Percentiles rank a stretch among this genome's conserved stretches.
Conservation (phyloP, 1,284 basidiomycete genomes). For the Ceratobasidium theobromae region DNA sequence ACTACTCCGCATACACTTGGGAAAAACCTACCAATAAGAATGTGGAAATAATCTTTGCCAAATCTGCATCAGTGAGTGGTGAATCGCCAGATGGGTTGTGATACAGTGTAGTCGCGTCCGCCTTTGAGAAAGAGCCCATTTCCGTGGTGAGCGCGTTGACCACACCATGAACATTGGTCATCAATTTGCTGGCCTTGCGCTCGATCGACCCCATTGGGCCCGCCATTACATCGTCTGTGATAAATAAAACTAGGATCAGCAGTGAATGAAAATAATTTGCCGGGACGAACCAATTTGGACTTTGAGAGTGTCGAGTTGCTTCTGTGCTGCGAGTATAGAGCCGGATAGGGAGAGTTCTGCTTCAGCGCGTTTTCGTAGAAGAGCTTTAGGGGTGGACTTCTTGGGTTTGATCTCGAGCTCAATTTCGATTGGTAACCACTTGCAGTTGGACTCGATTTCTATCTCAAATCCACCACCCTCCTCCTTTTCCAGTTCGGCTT, state of each 20-base stretch:
- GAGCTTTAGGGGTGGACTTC: not conserved
- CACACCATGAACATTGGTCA: not conserved
- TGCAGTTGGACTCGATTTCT: not conserved
- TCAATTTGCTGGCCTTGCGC: not conserved
- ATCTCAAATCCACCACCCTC: not conserved
- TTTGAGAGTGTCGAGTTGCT: constrained; percentile 1
- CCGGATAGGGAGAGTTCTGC: not conserved
- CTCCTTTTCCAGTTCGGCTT: not conserved
- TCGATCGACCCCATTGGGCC: constrained; percentile 23
- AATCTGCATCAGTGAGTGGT: not conserved
- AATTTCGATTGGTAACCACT: not conserved
- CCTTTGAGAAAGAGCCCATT: not conserved
- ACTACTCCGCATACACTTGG: not conserved
- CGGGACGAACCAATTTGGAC: constrained; percentile 1
- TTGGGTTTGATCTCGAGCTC: not conserved
- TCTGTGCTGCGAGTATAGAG: constrained; percentile 10
- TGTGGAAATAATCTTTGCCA: constrained; percentile 4
- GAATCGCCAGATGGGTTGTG: not conserved
- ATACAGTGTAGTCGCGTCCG: not conserved
- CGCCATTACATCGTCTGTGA: constrained; percentile 5
- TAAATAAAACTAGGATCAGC: not conserved
- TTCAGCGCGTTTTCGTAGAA: not conserved
- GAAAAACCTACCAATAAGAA: not conserved
- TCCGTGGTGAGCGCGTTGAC: not conserved
- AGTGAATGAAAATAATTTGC: not conserved